Evolutionary conservation across 495 filamentous ascomycete species (phyloP).

Genomic region (Aeminium ludgeri): DNA sequence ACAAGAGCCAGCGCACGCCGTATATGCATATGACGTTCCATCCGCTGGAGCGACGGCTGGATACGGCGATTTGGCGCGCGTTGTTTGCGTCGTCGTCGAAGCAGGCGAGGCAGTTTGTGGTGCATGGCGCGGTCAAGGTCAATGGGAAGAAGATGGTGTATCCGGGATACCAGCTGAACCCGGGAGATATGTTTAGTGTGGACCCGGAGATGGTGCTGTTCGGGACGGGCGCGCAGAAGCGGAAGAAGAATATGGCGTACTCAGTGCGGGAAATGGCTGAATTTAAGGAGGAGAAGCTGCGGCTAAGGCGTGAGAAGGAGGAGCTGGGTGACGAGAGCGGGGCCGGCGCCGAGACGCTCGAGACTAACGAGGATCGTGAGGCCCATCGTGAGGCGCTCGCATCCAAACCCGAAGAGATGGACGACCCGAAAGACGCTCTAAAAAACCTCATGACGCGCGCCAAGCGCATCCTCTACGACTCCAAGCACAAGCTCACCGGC

Average conservation of each 20-base stretch:
- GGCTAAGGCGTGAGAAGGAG: conserved; percentile 19
- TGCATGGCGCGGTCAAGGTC: conserved; percentile 83
- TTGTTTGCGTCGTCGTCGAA: conserved; percentile 88
- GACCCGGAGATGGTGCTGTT: conserved; percentile 71
- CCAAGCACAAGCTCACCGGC: conserved; percentile 35
- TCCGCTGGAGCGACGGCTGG: conserved; percentile 74
- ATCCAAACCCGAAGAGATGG: conserved; percentile 10
- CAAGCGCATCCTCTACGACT: conserved; percentile 34
- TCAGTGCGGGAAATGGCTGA: conserved; percentile 17
- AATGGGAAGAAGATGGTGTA: conserved; percentile 95
- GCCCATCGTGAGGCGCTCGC: conserved; percentile 7
- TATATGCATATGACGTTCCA: conserved; percentile 89
- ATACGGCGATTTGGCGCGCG: conserved; percentile 79
- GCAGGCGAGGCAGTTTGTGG: conserved; percentile 85
- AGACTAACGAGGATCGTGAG: conserved; percentile 10
- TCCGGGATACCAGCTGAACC: conserved; percentile 88
- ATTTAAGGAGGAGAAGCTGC: conserved; percentile 16
- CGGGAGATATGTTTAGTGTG: conserved; percentile 94
- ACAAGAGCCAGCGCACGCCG: conserved; percentile 46
- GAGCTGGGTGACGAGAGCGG: conserved; percentile 18
- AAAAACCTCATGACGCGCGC: conserved; percentile 36
- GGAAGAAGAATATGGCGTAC: conserved; percentile 24
- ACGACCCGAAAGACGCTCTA: conserved; percentile 26
- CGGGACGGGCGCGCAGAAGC: conserved; percentile 64
- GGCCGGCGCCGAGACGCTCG: conserved; percentile 8